Evolutionary conservation across 257 asterid species (phyloP), one percentile per base, ranked within the genome.

Genomic region (Solanum megistacrolobum): DNA sequence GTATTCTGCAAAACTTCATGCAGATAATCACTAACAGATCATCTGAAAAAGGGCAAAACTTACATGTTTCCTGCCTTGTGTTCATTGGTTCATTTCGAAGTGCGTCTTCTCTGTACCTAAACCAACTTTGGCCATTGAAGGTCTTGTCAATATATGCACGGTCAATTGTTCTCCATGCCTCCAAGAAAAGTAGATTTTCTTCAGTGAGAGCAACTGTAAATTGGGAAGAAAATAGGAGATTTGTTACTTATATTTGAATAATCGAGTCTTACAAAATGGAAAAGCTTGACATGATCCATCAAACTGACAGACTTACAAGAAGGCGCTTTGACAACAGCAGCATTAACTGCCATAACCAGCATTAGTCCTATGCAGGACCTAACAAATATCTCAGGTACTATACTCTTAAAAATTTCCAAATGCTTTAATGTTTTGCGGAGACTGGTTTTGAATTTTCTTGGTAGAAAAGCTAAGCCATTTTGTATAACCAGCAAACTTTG

Each of bases 81-180:
- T 92, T 94, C 99, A 97, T 97, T 72, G 99, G 98, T 89, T 96
- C 98, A 87, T 62, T 93, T 68, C 98, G 98, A 27, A 97, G 90
- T n/a, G 98, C 99, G 68, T 91, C 93, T 92, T 97, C 99, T 87
- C 99, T 92, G 91, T 97, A 97, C 89, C 95, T 92, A 92, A 97
- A 97, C 99, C 99, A 97, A 92, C 98, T 97, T 91, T 96, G 99
- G 58, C 99, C 99, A 58, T 96, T 97, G 93, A 97, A 97, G 86
- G 89, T 93, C 87, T 97, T 97, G 91, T 97, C 99, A 86, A 97
- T 91, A 92, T 95, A 97, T 66, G 99, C 99, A 68, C 99, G 98
- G 90, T 97, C 99, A 83, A 97, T 87, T 58, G 97, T 95, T 93
- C 99, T 93, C 99, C 99, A 97, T 3, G 99, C 98, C 94, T 97